Evolutionary conservation across 129 eudicot genomes (phyloP), one percentile per base, ranked within the genome.

Genomic region (Chrysanthemum makinoi): DNA sequence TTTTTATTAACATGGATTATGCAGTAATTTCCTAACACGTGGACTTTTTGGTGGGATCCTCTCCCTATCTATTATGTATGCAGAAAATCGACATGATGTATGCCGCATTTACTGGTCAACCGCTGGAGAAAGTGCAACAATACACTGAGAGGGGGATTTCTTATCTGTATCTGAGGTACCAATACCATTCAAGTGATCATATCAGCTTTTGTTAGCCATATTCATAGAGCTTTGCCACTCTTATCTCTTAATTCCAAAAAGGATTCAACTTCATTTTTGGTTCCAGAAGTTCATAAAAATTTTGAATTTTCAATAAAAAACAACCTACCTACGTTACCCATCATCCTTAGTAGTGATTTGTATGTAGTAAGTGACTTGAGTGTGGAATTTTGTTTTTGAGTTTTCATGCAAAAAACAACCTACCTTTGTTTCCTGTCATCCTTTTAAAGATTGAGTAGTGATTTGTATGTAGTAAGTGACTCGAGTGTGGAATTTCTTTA

Each of bases 81-180:
- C 66, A 62, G 55, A 60, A 69, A 87, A 77, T 89, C 2, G 98
- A 94, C 80, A 71, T 78, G 76, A 94, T 94, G 98, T 87, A 78
- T 82, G 80, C 92, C 63, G 93, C 95, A 35, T 94, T 94, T 48
- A 94, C 97, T 16, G 97, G 96, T 46, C 98, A 89, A 86, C 49
- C 90, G 50, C 65, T 89, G 70, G 98, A 92, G 66, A 78, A 70
- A 79, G 87, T 94, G 72, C 95, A 94, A 75, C 84, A 78, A 56
- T 85, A 80, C 72, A 94, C 97, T 19, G 96, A 94, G 52, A 78
- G 96, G 76, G 97, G n/a, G n/a, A n/a, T 11, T 94, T 85, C 85
- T 75, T 94, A 52, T 94, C 98, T 63, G 95, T 73, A 20, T 63
- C 95, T 15, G 96, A 94, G 98, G 98, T 92, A 83, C 75, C 62